Conservation (phyloP, 345 rosid genomes). For the Eucalyptus pauciflora region DNA sequence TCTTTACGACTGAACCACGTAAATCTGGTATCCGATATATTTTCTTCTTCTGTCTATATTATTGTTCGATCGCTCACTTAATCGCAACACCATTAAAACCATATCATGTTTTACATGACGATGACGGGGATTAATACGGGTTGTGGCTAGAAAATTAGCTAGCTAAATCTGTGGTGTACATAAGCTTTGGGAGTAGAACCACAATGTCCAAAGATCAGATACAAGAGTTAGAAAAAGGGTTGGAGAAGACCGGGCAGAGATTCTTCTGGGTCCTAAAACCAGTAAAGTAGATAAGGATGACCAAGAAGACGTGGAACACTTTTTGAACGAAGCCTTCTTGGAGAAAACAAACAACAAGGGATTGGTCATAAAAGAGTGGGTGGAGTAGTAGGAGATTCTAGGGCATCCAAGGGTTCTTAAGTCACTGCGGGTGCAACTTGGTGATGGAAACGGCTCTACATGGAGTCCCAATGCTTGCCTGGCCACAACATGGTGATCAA, state of each 20-base stretch:
- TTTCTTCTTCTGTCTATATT: too few species aligned
- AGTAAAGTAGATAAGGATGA: too few species aligned
- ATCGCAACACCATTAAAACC: neutral
- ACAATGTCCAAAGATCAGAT: constrained; percentile 14
- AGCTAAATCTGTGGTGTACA: constrained; percentile 17
- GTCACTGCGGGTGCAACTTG: neutral
- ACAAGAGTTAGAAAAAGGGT: constrained; percentile 23
- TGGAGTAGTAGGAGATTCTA: too few species aligned
- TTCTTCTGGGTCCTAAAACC: too few species aligned
- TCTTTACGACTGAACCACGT: too few species aligned
- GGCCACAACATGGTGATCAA: constrained; percentile 28
- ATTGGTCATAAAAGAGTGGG: too few species aligned
- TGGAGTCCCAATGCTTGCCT: constrained; percentile 20
- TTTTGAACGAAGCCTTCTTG: too few species aligned
- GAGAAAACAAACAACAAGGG: too few species aligned
- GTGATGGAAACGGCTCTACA: constrained; percentile 19
- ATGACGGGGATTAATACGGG: neutral
- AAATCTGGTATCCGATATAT: too few species aligned
- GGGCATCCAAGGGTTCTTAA: constrained; percentile 17
- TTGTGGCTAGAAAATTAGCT: constrained; percentile 26
- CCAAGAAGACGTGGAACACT: too few species aligned
- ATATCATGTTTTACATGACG: neutral
- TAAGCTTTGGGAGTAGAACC: constrained; percentile 31
- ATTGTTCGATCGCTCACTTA: too few species aligned
- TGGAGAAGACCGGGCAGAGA: neutral